Conservation (phyloP, 1,284 basidiomycete species). For the Sporisorium scitamineum region DNA sequence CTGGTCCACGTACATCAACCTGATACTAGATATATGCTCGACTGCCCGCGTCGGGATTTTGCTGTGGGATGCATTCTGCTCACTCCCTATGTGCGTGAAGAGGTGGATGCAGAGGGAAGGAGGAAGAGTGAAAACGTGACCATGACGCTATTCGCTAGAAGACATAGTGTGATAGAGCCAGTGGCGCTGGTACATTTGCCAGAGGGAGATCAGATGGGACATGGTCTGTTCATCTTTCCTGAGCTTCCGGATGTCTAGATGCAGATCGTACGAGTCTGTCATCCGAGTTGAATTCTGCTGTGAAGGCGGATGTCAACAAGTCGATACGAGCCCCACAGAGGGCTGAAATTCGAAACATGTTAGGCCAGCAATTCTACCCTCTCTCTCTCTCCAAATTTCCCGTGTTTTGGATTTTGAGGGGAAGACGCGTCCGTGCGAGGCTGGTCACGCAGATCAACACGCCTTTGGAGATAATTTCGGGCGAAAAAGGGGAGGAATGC, state of each 20-base stretch:
- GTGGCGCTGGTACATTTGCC: conserved; percentile 1
- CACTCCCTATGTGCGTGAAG: conserved; percentile 1
- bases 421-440: conserved; percentile 19
- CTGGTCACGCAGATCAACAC: conserved; percentile 5
- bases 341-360: neutral
- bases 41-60: neutral
- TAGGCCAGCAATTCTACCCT: neutral
- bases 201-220: neutral
- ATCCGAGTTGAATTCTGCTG: too few relatives aligned
- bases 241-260: too few relatives aligned
- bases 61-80: neutral
- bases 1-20: neutral
- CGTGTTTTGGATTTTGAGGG: neutral
- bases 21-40: neutral
- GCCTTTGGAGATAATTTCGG: neutral
- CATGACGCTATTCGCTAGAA: neutral
- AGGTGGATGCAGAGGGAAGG: neutral
- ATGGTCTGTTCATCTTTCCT: too few relatives aligned
- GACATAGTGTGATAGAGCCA: neutral
- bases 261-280: too few relatives aligned
- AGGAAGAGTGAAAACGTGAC: neutral
- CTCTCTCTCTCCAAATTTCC: neutral
- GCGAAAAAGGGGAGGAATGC: conserved; percentile 12
- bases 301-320: neutral
- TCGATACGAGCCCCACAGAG: too few relatives aligned